Evolutionary conservation across 371 early-diverging fungal species (phyloP), one percentile per base, ranked within the genome.

Genomic region (Nematocida sp.): DNA sequence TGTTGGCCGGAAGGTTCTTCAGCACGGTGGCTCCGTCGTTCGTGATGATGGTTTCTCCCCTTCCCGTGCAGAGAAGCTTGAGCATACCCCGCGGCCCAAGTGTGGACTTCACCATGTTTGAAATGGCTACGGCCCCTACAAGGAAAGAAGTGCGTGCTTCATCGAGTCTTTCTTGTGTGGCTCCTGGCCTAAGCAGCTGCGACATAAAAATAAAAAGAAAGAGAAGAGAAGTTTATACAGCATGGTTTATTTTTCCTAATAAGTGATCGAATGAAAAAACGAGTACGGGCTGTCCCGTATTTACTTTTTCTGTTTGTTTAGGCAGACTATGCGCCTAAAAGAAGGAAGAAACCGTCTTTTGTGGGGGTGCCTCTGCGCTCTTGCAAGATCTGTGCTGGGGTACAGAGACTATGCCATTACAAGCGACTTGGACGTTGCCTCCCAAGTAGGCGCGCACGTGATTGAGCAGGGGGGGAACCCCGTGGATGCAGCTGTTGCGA

Each of bases 21-120:
- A 99, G 86, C 80, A 99, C 95, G 37, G 96, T 96, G 17, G 99
- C 99, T 55, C 99, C 99, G 84, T 99, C 99, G 85, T 99, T 99
- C 15, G 99, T 95, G 48, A 96, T 94, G 78, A 90, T 85, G 77
- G 94, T 88, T 75, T 90, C 88, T 66, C 89, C 91, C 41, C 85
- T 87, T 43, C 86, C 84, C 8, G 85, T 79, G 38, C 90, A 85
- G 56, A 95, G 90, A 82, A 95, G 92, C 81, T 96, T 89, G 76
- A 95, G 91, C 86, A 87, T 87, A 53, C 89, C 89, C 76, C 87
- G 86, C 17, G 89, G 89, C 15, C 89, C 89, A 32, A 88, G 82
- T 7, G 88, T 88, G 27, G 82, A 80, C 77, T 94, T 96, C 63
- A 96, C 91, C 65, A 96, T 88, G 85, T 94, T 95, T 40, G 94